Percentiles rank a stretch among this genome's conserved stretches.
These are phyloP conservation scores for Cladorrhinum sp. DNA, from an alignment of 2,329 filamentous ascomycete species.

Conservation along the genomic window DNA sequence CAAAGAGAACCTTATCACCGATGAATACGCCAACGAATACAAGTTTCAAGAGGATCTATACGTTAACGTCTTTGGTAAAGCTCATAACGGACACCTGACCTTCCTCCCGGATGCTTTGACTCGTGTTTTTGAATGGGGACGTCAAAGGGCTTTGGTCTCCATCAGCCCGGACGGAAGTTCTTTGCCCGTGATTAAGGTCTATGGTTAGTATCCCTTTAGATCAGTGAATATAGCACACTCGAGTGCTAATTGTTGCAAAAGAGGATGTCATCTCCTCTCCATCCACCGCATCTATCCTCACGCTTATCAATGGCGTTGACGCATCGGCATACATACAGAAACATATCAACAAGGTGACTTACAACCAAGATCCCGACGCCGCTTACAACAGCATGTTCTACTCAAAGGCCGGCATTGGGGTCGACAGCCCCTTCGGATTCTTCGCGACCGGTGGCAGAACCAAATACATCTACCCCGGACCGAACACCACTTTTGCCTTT, in stretches of 20 bases:
- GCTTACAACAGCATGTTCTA: slow-evolving; percentile 41
- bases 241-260: neutral
- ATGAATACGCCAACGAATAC: slow-evolving; percentile 39
- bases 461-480: slow-evolving; percentile 31
- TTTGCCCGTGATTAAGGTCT: slow-evolving; percentile 48
- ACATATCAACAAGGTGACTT: slow-evolving; percentile 38
- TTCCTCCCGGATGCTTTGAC: slow-evolving; percentile 41
- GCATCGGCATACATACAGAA: slow-evolving; percentile 40
- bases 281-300: slow-evolving; percentile 25
- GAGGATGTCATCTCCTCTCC: slow-evolving; percentile 25
- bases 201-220: slow-evolving; percentile 25
- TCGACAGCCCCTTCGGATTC: slow-evolving; percentile 26
- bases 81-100: slow-evolving; percentile 42
- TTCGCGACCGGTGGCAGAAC: slow-evolving; percentile 34
- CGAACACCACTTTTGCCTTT: slow-evolving; percentile 37
- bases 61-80: slow-evolving; percentile 36
- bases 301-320: slow-evolving; percentile 31
- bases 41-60: slow-evolving; percentile 42
- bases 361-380: slow-evolving; percentile 32
- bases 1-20: slow-evolving; percentile 31
- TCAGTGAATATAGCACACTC: no score
- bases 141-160: slow-evolving; percentile 40
- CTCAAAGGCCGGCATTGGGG: slow-evolving; percentile 24
- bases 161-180: slow-evolving; percentile 34
- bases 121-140: slow-evolving; percentile 37